Conservation (phyloP, 2,329 filamentous ascomycete species). For the Claviceps spartinae region DNA sequence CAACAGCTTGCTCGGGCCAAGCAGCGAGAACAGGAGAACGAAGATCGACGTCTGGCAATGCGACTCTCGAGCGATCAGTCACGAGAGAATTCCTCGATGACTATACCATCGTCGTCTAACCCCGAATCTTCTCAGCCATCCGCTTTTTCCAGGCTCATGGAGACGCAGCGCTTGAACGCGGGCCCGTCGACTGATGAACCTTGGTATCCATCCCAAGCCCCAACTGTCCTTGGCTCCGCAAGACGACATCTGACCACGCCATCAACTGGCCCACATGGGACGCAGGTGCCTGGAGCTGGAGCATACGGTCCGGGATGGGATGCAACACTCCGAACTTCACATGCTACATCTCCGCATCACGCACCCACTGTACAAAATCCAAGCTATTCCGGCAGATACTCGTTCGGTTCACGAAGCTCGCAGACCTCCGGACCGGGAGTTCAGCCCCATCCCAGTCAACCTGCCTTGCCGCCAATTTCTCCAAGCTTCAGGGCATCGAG, state of each 20-base stretch:
- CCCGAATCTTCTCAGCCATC: slow-evolving; percentile 3
- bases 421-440: background rate
- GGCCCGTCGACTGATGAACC: background rate
- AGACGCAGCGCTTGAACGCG: slow-evolving; percentile 12
- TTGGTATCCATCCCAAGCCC: background rate
- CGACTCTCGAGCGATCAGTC: slow-evolving; percentile 13
- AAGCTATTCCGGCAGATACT: background rate
- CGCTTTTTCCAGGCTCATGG: slow-evolving; percentile 18
- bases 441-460: background rate
- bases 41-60: slow-evolving; percentile 17
- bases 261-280: background rate
- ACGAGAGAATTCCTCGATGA: background rate
- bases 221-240: background rate
- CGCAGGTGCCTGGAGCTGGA: slow-evolving; percentile 11
- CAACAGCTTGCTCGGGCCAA: slow-evolving; percentile 23
- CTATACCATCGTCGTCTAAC: background rate
- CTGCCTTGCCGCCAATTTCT: background rate
- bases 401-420: background rate
- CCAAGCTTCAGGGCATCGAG: background rate
- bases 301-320: slow-evolving; percentile 9
- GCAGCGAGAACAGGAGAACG: slow-evolving; percentile 16
- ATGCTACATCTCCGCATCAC: background rate
- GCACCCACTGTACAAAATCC: background rate
- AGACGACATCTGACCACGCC: background rate
- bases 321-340: background rate